phyloP scores from a whole-genome alignment of 345 rosid genomes.

The Aegle marmelos region DNA sequence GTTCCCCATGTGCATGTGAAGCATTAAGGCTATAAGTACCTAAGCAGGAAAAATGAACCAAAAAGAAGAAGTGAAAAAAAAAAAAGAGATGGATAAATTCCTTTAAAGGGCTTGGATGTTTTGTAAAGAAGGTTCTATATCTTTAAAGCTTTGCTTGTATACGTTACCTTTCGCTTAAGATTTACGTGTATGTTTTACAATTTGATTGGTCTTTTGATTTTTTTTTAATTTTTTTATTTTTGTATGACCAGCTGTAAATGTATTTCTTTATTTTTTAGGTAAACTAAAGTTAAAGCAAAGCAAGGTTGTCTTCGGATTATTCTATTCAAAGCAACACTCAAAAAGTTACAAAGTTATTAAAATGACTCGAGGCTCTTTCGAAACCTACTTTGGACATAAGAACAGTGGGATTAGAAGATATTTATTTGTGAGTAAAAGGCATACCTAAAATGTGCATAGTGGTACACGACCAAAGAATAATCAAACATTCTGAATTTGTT shows the following conservation, averaged over 20 bases:
- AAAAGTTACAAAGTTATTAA: not conserved
- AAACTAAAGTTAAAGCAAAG: constrained; percentile 4
- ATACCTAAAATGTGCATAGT: too few relatives aligned
- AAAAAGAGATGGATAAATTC: too few relatives aligned
- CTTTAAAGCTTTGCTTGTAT: not conserved
- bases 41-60: not conserved
- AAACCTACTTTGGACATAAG: too few relatives aligned
- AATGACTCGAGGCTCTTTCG: too few relatives aligned
- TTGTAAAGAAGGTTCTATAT: too few relatives aligned
- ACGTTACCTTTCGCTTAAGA: not conserved
- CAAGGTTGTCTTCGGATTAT: not conserved
- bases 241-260: not conserved
- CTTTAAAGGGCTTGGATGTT: too few relatives aligned
- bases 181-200: not conserved
- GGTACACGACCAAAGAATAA: too few relatives aligned
- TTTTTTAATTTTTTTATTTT: too few relatives aligned
- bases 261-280: not conserved
- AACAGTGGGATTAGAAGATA: too few relatives aligned
- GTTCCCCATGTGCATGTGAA: not conserved
- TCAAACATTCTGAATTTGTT: too few relatives aligned
- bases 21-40: not conserved
- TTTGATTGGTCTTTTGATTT: not conserved
- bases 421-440: too few relatives aligned
- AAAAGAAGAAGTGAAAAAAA: not conserved
- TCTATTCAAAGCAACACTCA: not conserved